Conservation (phyloP, 1,284 basidiomycete species). For the Cryptococcus sp. region DNA sequence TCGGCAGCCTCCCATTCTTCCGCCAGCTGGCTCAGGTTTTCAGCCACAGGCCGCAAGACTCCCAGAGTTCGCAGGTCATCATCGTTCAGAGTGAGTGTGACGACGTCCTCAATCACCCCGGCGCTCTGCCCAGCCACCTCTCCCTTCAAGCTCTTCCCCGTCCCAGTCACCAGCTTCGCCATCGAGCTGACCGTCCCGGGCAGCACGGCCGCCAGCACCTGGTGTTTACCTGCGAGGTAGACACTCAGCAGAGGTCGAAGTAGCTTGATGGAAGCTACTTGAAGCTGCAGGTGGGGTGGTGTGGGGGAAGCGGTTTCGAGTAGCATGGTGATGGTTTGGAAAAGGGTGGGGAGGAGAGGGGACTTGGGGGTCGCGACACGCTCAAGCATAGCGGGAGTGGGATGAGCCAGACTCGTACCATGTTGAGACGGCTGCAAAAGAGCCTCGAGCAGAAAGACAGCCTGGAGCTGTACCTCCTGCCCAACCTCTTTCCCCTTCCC, state of each 20-base stretch:
- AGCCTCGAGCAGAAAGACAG: conserved; percentile 30
- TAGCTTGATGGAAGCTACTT: conserved; percentile 62
- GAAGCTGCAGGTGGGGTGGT: conserved; percentile 61
- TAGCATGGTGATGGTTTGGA: conserved; percentile 73
- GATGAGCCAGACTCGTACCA: conserved; percentile 27
- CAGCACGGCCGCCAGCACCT: conserved; percentile 59
- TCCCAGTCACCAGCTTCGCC: conserved; percentile 58
- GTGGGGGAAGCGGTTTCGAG: conserved; percentile 55
- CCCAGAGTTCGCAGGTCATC: conserved; percentile 60
- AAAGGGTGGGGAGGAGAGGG: conserved; percentile 67
- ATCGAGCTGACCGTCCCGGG: conserved; percentile 76
- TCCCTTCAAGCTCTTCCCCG: conserved; percentile 45
- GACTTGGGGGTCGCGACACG: conserved; percentile 48
- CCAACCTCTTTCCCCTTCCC: conserved; percentile 55
- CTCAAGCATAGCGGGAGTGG: conserved; percentile 55
- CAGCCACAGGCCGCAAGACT: conserved; percentile 55
- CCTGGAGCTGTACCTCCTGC: conserved; percentile 38
- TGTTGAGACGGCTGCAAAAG: conserved; percentile 23
- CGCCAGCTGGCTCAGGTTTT: conserved; percentile 41
- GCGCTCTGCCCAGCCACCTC: conserved; percentile 52
- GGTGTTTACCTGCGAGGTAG: conserved; percentile 64
- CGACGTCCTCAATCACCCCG: conserved; percentile 59
- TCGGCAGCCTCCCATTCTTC: conserved; percentile 22
- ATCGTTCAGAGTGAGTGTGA: conserved; percentile 57
- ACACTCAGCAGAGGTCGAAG: conserved; percentile 57